A percentile compares a stretch with the other conserved stretches of the same genome.
Conservation (phyloP, 202 grass and related monocot species). For the Cymbopogon flexuosus region DNA sequence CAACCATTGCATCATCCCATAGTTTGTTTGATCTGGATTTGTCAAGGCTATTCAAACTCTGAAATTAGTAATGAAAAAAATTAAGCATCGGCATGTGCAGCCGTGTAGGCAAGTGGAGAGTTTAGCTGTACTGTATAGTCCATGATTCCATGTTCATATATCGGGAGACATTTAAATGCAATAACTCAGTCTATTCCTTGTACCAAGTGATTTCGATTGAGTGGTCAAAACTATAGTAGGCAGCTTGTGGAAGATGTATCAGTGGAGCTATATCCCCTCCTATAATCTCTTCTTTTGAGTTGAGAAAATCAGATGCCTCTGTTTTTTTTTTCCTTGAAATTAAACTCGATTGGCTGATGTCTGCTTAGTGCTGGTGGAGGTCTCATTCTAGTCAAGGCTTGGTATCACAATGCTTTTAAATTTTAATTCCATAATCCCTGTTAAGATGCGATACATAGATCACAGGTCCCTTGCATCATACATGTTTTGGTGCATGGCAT, state of each 20-base stretch:
- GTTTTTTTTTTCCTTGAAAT: background rate
- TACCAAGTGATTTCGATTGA: conserved; percentile 12
- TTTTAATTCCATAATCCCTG: background rate
- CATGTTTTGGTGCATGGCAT: background rate
- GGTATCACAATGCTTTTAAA: background rate
- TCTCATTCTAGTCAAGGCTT: conserved; percentile 16
- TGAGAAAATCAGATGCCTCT: conserved; percentile 3
- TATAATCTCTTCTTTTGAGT: conserved; percentile 1
- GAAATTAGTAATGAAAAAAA: conserved; percentile 14
- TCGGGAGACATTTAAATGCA: conserved; percentile 5
- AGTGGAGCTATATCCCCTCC: conserved; percentile 4
- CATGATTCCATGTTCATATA: conserved; percentile 16
- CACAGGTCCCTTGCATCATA: background rate
- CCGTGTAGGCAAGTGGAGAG: conserved; percentile 10
- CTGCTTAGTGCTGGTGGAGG: background rate
- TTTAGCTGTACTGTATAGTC: conserved; percentile 12
- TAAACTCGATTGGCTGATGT: background rate
- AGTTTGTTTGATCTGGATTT: conserved; percentile 28
- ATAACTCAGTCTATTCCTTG: conserved; percentile 19
- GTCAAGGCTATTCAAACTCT: conserved; percentile 18
- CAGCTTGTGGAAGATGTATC: conserved; percentile 19
- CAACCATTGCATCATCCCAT: conserved; percentile 11
- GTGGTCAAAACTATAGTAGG: background rate
- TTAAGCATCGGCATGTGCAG: background rate
- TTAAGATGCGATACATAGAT: conserved; percentile 3